Conservation (phyloP, 2,329 filamentous ascomycete genomes). For the Aspergillus sp. region DNA sequence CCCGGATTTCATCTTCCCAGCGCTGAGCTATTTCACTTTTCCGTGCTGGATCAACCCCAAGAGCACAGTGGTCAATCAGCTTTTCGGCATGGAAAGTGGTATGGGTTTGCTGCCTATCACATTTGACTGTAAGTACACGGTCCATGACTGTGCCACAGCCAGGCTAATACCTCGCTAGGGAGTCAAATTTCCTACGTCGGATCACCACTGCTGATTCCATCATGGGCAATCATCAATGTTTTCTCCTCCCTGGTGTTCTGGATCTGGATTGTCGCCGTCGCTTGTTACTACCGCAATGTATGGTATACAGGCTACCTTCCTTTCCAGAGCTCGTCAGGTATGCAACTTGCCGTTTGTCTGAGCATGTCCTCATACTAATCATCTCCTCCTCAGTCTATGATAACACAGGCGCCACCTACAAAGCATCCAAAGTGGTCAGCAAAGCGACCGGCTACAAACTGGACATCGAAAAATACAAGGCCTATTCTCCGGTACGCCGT, state of each 20-base stretch:
- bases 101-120: constrained; percentile 38
- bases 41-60: constrained; percentile 33
- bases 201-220: constrained; percentile 63
- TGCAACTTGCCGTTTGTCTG: not conserved
- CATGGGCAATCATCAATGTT: constrained; percentile 70
- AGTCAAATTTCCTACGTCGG: constrained; percentile 29
- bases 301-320: constrained; percentile 66
- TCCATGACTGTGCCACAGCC: constrained; percentile 41
- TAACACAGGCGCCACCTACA: constrained; percentile 64
- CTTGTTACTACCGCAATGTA: constrained; percentile 63
- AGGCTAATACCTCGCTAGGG: constrained; percentile 16
- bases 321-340: constrained; percentile 47
- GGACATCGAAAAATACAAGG: constrained; percentile 62
- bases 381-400: constrained; percentile 57
- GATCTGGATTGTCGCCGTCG: constrained; percentile 58
- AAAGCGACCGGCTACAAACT: constrained; percentile 57
- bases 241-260: constrained; percentile 65
- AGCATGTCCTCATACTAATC: not conserved
- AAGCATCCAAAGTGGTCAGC: constrained; percentile 63
- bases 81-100: constrained; percentile 32
- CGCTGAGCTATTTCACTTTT: constrained; percentile 33
- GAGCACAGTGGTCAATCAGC: constrained; percentile 29
- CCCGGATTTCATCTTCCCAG: constrained; percentile 33
- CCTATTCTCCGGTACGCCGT: constrained; percentile 62
- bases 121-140: constrained; percentile 44